Conservation (phyloP, 2,329 filamentous ascomycete species). For the Colletotrichum sp. region DNA sequence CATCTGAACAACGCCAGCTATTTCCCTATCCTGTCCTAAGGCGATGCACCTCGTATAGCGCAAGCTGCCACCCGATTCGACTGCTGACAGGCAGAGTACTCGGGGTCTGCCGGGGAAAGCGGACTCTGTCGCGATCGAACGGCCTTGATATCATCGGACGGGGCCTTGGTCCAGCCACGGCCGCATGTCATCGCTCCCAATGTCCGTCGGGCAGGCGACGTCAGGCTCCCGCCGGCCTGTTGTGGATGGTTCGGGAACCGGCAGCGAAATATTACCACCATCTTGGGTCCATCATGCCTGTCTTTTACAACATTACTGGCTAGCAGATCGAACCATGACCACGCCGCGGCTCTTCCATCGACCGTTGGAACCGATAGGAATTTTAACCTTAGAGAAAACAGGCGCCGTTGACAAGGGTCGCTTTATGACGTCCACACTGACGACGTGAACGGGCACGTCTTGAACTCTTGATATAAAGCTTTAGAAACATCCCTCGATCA, state of each 20-base stretch:
- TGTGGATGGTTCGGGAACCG: background rate
- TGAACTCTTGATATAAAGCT: background rate
- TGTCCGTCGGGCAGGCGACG: background rate
- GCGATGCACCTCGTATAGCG: background rate
- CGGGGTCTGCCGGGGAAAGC: background rate
- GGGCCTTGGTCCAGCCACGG: background rate
- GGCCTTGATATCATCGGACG: background rate
- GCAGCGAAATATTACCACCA: background rate
- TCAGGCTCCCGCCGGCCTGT: background rate
- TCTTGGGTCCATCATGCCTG: background rate
- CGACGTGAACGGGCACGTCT: background rate
- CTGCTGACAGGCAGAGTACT: background rate
- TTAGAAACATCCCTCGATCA: background rate
- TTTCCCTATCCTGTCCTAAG: background rate
- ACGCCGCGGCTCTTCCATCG: background rate
- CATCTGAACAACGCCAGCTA: background rate
- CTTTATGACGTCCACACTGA: background rate
- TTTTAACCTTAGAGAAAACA: background rate
- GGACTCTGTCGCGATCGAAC: background rate
- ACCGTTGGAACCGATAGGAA: background rate
- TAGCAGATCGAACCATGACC: background rate
- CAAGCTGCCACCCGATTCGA: background rate
- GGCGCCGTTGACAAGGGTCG: background rate
- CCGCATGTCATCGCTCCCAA: background rate
- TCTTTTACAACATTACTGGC: background rate